Conservation (phyloP, 305 asterid genomes). For the Fraxinus sp. region DNA sequence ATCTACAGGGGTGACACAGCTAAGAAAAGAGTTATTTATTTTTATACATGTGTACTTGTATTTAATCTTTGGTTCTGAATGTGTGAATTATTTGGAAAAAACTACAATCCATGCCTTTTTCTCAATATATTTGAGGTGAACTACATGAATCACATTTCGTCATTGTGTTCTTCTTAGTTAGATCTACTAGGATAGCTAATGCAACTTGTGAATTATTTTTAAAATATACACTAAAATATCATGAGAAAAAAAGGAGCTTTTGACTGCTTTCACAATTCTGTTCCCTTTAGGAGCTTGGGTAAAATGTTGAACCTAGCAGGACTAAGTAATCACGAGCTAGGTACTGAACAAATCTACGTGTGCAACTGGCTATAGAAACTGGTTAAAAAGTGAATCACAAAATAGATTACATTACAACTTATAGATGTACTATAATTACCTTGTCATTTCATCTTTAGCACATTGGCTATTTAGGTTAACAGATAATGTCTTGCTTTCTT, state of each 20-base stretch:
- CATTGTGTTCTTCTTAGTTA: not conserved
- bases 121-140: not conserved
- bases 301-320: not conserved
- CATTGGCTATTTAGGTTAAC: conserved; percentile 4
- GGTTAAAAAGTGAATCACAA: not conserved
- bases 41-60: not conserved
- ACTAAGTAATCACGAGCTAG: not conserved
- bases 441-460: not conserved
- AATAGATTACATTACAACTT: not conserved
- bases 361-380: not conserved
- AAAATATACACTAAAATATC: not conserved
- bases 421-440: not conserved
- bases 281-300: not conserved
- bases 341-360: not conserved
- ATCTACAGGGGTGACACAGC: not conserved
- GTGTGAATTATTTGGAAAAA: not conserved
- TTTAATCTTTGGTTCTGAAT: not conserved
- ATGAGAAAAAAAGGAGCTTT: not conserved
- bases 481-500: conserved; percentile 21
- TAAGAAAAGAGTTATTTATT: not conserved
- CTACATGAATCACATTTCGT: not conserved
- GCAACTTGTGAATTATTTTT: not conserved
- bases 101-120: not conserved
- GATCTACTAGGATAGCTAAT: not conserved
- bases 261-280: not conserved